Conservation (phyloP, 73 alveolate genomes). For the Tetrahymena thermophila region DNA sequence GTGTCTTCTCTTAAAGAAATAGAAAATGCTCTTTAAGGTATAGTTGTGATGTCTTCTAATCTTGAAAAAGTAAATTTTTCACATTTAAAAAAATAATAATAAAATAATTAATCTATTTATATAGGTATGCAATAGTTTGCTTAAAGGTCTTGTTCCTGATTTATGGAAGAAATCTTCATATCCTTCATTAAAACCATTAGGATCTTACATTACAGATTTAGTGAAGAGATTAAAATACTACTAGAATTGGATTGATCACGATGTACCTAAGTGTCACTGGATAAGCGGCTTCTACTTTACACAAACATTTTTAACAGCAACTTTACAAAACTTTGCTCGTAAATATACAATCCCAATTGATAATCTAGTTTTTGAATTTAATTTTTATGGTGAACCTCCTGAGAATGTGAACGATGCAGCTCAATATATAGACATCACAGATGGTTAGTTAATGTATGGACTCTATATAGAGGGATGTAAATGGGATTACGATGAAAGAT, state of each 20-base stretch:
- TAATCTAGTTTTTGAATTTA: slow-evolving; percentile 54
- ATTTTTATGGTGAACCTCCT: slow-evolving; percentile 22
- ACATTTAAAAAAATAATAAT: not conserved
- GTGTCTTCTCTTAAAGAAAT: slow-evolving; percentile 51
- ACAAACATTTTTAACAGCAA: slow-evolving; percentile 83
- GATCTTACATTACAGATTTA: slow-evolving; percentile 80
- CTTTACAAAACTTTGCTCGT: slow-evolving; percentile 77
- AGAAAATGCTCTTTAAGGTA: slow-evolving; percentile 77
- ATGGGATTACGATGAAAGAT: not conserved
- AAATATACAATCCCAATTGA: slow-evolving; percentile 83
- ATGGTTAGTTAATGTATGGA: not conserved
- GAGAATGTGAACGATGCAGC: not conserved
- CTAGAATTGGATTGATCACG: slow-evolving; percentile 70
- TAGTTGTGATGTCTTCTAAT: slow-evolving; percentile 72
- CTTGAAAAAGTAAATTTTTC: slow-evolving; percentile 42
- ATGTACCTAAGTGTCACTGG: slow-evolving; percentile 84
- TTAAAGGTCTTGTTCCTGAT: slow-evolving; percentile 81
- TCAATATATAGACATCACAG: not conserved
- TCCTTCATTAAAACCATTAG: slow-evolving; percentile 80
- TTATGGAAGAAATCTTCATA: slow-evolving; percentile 86
- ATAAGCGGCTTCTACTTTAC: slow-evolving; percentile 88
- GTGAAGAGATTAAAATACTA: slow-evolving; percentile 62
- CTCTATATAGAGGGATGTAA: not conserved
- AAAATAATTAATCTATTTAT: too few species aligned
- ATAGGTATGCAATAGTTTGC: slow-evolving; percentile 55